A percentile compares a stretch with the other conserved stretches of the same genome.
Conservation (phyloP, 2,329 filamentous ascomycete genomes). For the Didymella lethalis region DNA sequence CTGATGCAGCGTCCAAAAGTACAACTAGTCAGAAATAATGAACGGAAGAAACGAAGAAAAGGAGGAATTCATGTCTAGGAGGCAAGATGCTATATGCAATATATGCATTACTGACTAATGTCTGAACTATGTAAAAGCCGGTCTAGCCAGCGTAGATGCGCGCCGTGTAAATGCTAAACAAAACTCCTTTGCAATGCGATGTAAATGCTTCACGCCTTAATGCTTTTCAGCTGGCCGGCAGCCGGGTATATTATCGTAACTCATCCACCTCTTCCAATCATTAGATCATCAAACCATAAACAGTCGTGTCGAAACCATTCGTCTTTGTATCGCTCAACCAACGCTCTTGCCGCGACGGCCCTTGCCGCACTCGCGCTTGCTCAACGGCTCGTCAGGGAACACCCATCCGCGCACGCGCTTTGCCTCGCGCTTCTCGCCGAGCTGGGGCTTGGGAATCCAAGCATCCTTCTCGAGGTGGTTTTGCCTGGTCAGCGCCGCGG, state of each 20-base stretch:
- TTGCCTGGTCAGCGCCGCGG: constrained; percentile 74
- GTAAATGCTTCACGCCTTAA: constrained; percentile 21
- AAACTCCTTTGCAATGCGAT: constrained; percentile 15
- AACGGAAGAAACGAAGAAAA: too few relatives aligned
- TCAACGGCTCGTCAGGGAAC: constrained; percentile 75
- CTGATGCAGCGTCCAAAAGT: not conserved
- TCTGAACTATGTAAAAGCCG: constrained; percentile 17
- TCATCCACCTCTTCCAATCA: constrained; percentile 5
- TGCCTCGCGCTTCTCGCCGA: constrained; percentile 77
- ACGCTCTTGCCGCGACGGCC: constrained; percentile 43
- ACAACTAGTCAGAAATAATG: not conserved
- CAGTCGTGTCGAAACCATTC: not conserved
- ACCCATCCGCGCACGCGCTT: constrained; percentile 79
- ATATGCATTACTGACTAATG: constrained; percentile 11
- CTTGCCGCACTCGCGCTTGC: constrained; percentile 67
- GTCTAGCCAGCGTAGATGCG: constrained; percentile 5
- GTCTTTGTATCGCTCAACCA: constrained; percentile 9
- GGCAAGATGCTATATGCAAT: constrained; percentile 1
- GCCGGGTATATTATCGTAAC: constrained; percentile 20
- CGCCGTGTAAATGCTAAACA: constrained; percentile 20
- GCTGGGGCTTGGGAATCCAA: constrained; percentile 78
- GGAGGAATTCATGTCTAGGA: not conserved
- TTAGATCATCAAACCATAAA: constrained; percentile 4
- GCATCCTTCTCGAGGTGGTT: constrained; percentile 73
- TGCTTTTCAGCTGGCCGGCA: constrained; percentile 23